These are phyloP conservation scores for Striga hermonthica DNA, from an alignment of 305 asterid genomes.

Conservation along the genomic window DNA sequence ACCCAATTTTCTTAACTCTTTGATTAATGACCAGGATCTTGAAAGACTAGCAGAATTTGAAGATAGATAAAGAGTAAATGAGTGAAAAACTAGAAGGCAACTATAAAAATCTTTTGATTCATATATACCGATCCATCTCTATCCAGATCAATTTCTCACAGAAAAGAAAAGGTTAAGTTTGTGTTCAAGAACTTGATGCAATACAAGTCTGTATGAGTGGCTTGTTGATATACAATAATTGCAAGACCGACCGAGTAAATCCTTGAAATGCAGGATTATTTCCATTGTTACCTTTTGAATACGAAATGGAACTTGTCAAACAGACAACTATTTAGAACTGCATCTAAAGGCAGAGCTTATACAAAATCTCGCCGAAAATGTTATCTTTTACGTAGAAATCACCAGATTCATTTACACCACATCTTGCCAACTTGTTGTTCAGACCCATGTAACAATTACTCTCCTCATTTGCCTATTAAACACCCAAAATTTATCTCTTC, in stretches of 20 bases:
- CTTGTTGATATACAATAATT: background rate
- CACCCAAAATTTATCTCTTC: background rate
- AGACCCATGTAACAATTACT: conserved; percentile 11
- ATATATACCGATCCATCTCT: background rate
- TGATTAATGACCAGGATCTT: background rate
- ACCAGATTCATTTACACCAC: conserved; percentile 12
- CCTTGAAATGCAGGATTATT: background rate
- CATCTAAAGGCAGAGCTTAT: background rate
- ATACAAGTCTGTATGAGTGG: background rate
- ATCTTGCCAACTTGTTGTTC: conserved; percentile 17
- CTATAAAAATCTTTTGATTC: background rate
- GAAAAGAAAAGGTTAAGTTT: background rate
- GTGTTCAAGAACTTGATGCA: background rate
- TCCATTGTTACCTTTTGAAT: conserved; percentile 5
- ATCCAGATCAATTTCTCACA: background rate
- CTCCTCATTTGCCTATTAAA: conserved; percentile 2
- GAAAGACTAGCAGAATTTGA: background rate
- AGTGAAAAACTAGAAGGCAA: background rate
- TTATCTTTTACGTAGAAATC: background rate
- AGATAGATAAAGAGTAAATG: background rate
- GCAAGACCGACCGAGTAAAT: conserved; percentile 2
- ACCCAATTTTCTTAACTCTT: background rate
- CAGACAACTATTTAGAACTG: conserved; percentile 13
- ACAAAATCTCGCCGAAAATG: background rate
- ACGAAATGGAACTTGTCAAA: conserved; percentile 14